Base-by-base conservation (phyloP, 106 monocot species). In the Triglochin maritima region DNA sequence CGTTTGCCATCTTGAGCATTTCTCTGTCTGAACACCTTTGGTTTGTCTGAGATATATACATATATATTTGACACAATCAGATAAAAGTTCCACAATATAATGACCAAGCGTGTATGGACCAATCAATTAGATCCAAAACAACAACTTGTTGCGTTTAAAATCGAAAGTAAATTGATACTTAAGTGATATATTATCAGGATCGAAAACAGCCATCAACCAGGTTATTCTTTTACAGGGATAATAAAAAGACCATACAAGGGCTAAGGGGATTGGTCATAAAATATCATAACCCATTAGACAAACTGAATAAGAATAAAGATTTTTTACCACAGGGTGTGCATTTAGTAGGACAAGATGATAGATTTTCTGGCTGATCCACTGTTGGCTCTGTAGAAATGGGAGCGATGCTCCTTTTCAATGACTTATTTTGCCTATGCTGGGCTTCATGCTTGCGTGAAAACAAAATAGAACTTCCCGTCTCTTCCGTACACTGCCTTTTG, bases 1-100 rank as follows among this genome's bases (percentile, higher is more conserved):
- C 64, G 78, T 66, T 80, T 83, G 66, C 78, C 75, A 71, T 89
- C 85, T 51, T 55, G 65, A 61, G 71, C n/a, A 57, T 74, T 72
- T 72, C 83, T 89, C 46, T 78, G 77, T 64, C 68, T 82, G 16
- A 79, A 50, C 4, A 49, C 43, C 44, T 73, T 82, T 9, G 55
- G 61, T 75, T 80, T 81, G 15, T 88, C 84, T 88, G 79, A 57
- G 56, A 60, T 62, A 4, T 46, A 62, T n/a, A 53, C n/a, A 69
- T 5, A 15, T 57, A n/a, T 12, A 15, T 57, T 57, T 57, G 2
- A 16, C 57, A 57, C n/a, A 57, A 2, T 16, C 57, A 13, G n/a
- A 56, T 15, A 57, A 57, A 11, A 6, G 3, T 57, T 15, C 3
- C 4, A 56, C 14, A 14, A 46, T n/a, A 42, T 29, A 4, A 60